phyloP scores from a whole-genome alignment of 331 rosid species.

The Stylosanthes scabra region DNA sequence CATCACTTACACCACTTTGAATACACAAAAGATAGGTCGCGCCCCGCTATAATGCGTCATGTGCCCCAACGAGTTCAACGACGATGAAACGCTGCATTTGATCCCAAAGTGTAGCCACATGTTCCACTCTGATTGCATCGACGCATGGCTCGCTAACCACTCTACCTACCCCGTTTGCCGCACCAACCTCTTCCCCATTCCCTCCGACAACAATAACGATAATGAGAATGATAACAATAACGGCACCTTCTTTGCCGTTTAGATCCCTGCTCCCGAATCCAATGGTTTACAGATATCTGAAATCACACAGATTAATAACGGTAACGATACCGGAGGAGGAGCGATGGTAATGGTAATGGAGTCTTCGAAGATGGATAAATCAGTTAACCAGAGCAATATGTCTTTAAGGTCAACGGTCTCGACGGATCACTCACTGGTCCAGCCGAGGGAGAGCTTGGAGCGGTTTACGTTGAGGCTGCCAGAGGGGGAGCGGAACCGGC shows the following conservation, averaged over 20 bases:
- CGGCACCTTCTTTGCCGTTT: background rate
- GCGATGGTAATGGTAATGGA: background rate
- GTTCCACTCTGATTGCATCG: constrained; percentile 79
- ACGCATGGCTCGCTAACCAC: constrained; percentile 75
- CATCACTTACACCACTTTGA: constrained; percentile 63
- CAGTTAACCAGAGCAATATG: constrained; percentile 41
- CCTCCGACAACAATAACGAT: constrained; percentile 43
- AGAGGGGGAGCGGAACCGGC: constrained; percentile 54
- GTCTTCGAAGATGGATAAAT: constrained; percentile 37
- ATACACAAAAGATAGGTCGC: constrained; percentile 64
- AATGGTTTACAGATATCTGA: background rate
- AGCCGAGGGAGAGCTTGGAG: constrained; percentile 43
- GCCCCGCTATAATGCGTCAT: constrained; percentile 89
- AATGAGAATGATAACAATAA: too few relatives aligned
- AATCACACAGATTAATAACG: background rate
- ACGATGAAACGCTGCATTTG: constrained; percentile 84
- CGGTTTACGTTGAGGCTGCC: constrained; percentile 65
- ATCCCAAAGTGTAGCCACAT: constrained; percentile 87
- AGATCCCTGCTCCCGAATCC: constrained; percentile 24
- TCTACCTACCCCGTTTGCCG: constrained; percentile 94
- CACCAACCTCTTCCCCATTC: constrained; percentile 58
- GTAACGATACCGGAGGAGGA: constrained; percentile 4
- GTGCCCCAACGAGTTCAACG: constrained; percentile 82
- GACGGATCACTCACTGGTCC: constrained; percentile 36
- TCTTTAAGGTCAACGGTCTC: constrained; percentile 58